A percentile compares a stretch with the other conserved stretches of the same genome.
Conservation (phyloP, 2,329 filamentous ascomycete species). For the Ophiostoma quercus region DNA sequence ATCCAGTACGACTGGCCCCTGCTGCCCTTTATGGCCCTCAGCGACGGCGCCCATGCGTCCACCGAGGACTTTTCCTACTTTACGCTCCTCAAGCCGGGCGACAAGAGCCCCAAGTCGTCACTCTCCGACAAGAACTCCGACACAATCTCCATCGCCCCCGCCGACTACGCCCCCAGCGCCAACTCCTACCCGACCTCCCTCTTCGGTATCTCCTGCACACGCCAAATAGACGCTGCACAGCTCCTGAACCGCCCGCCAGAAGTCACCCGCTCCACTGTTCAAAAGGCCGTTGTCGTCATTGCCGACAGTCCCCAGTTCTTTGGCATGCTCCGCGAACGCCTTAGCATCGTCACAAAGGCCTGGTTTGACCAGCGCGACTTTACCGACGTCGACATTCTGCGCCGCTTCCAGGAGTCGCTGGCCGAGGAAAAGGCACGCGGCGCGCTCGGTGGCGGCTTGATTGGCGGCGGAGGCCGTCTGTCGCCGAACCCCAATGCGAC, state of each 20-base stretch:
- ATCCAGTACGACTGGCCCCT: constrained; percentile 83
- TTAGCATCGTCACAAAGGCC: constrained; percentile 84
- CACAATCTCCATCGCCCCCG: not conserved
- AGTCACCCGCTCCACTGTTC: constrained; percentile 94
- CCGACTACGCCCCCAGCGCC: not conserved
- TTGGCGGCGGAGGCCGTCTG: constrained; percentile 15
- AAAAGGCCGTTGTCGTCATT: constrained; percentile 95
- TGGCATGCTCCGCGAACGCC: constrained; percentile 80
- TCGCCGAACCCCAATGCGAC: constrained; percentile 31
- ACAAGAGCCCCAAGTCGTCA: constrained; percentile 32
- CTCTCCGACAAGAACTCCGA: not conserved
- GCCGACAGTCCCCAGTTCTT: constrained; percentile 86
- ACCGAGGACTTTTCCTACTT: constrained; percentile 99
- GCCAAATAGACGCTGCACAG: constrained; percentile 76
- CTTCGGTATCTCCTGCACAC: constrained; percentile 92
- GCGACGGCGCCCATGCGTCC: constrained; percentile 91
- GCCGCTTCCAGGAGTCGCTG: constrained; percentile 86
- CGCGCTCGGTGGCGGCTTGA: constrained; percentile 32
- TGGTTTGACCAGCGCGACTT: constrained; percentile 98
- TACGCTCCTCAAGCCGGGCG: constrained; percentile 67
- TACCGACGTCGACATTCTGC: constrained; percentile 80
- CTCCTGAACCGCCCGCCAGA: constrained; percentile 76
- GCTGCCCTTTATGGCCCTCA: constrained; percentile 93
- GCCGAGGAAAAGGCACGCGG: constrained; percentile 59
- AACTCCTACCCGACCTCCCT: constrained; percentile 56